A percentile compares a stretch with the other conserved stretches of the same genome.
Conservation (phyloP, 495 filamentous ascomycete species). For the Daldinia concentrica region DNA sequence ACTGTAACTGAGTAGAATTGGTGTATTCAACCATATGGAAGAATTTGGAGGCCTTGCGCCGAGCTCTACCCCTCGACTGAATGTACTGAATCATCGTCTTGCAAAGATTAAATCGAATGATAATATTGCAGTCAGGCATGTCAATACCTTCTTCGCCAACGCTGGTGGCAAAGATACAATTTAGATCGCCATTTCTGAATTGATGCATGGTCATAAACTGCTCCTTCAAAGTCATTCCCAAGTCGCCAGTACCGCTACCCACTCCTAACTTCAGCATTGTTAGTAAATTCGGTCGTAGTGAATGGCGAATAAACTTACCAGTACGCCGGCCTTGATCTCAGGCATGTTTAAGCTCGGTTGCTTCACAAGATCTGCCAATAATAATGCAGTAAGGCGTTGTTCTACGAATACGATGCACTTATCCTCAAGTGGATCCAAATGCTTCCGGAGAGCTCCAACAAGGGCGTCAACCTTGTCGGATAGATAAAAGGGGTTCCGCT, state of each 20-base stretch:
- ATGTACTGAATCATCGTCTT: constrained; percentile 93
- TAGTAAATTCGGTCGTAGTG: not conserved
- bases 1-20: constrained; percentile 67
- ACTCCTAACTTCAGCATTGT: constrained; percentile 48
- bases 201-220: constrained; percentile 79
- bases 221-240: constrained; percentile 68
- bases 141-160: constrained; percentile 96
- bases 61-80: constrained; percentile 90
- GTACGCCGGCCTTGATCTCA: constrained; percentile 69
- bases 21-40: constrained; percentile 80
- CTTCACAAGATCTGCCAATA: constrained; percentile 72
- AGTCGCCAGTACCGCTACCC: constrained; percentile 47
- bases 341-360: constrained; percentile 61
- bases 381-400: constrained; percentile 76
- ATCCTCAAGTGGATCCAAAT: constrained; percentile 62
- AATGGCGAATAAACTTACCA: constrained; percentile 63
- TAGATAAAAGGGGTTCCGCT: constrained; percentile 55
- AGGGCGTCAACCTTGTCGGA: constrained; percentile 80
- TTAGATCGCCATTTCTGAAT: constrained; percentile 82
- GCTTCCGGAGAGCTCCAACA: constrained; percentile 60
- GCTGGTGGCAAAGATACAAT: constrained; percentile 91
- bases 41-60: constrained; percentile 79
- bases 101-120: constrained; percentile 92
- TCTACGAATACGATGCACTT: constrained; percentile 90
- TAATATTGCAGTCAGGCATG: constrained; percentile 92